Evolutionary conservation across 2,329 filamentous ascomycete species (phyloP).

Genomic region (Ophiosphaerella herpotricha): DNA sequence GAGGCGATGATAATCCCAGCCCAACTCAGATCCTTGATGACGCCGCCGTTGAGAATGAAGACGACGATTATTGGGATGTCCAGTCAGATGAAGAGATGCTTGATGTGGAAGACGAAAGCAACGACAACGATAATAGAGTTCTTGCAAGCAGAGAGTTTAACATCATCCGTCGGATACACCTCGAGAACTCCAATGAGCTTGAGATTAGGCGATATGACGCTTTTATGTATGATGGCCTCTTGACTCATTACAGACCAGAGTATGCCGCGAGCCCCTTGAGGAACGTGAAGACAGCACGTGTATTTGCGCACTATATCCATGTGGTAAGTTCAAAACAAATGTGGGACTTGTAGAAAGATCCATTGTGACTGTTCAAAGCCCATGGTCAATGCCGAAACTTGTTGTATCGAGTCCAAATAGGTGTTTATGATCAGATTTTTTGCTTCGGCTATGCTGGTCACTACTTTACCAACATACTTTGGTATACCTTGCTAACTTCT

Average conservation of each 20-base stretch:
- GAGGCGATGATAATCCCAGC: constrained; percentile 47
- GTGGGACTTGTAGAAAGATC: too few species aligned
- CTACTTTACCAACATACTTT: background rate
- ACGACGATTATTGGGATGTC: constrained; percentile 57
- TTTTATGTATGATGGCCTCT: constrained; percentile 53
- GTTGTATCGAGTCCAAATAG: too few species aligned
- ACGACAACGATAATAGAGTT: constrained; percentile 23
- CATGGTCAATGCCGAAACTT: too few species aligned
- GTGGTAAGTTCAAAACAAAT: constrained; percentile 50
- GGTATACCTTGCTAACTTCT: constrained; percentile 6
- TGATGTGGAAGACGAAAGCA: constrained; percentile 23
- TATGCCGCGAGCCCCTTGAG: constrained; percentile 67
- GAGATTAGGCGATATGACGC: constrained; percentile 51
- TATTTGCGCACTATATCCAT: constrained; percentile 91
- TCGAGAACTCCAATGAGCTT: constrained; percentile 41
- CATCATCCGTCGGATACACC: constrained; percentile 44
- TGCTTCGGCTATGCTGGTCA: background rate
- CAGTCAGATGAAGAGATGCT: constrained; percentile 53
- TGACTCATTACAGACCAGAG: constrained; percentile 53
- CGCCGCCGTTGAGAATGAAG: constrained; percentile 50
- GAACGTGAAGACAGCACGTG: constrained; percentile 76
- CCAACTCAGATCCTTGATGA: constrained; percentile 44
- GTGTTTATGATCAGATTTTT: background rate
- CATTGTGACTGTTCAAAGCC: too few species aligned
- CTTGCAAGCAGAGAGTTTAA: constrained; percentile 39